phyloP scores from a whole-genome alignment of 768 basidiomycete genomes.

The Leccinellum rugosiceps region DNA sequence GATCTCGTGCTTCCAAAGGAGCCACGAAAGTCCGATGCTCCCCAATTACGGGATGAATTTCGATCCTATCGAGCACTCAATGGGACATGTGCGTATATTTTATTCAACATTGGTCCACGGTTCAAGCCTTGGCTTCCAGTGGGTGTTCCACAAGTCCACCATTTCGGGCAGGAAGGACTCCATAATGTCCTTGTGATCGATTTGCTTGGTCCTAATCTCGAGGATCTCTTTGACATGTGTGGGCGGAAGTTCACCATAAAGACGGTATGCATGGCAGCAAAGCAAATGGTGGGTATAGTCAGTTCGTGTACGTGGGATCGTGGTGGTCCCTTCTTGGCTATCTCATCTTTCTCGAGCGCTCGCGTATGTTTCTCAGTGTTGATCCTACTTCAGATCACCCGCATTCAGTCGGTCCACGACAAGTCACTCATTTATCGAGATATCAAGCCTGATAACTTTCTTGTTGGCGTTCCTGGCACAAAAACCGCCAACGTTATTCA shows the following conservation, averaged over 20 bases:
- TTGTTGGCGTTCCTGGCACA: constrained; percentile 90
- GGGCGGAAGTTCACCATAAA: constrained; percentile 97
- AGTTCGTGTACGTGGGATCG: background rate
- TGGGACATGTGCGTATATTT: constrained; percentile 67
- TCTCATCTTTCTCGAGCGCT: background rate
- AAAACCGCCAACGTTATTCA: constrained; percentile 87
- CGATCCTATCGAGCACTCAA: constrained; percentile 94
- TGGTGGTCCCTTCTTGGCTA: background rate
- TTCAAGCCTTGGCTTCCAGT: constrained; percentile 43
- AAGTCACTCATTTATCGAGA: constrained; percentile 98
- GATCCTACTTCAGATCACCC: constrained; percentile 66
- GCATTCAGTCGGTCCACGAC: constrained; percentile 96
- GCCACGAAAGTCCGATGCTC: constrained; percentile 96
- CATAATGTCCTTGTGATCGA: constrained; percentile 96
- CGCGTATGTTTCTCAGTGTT: background rate
- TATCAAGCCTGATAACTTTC: constrained; percentile 99
- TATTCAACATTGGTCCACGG: constrained; percentile 9
- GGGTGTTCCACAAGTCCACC: constrained; percentile 96
- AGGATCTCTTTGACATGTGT: constrained; percentile 99
- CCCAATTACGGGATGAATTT: constrained; percentile 96
- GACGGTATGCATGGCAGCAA: constrained; percentile 98
- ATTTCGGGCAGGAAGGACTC: constrained; percentile 97
- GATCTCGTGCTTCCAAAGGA: constrained; percentile 49
- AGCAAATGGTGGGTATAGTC: constrained; percentile 81
- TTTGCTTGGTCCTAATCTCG: constrained; percentile 93